Percentiles rank a stretch among this genome's conserved stretches.
These are phyloP conservation scores for Hirschioporus abietinus DNA, from an alignment of 768 basidiomycete genomes.

Conservation along the genomic window DNA sequence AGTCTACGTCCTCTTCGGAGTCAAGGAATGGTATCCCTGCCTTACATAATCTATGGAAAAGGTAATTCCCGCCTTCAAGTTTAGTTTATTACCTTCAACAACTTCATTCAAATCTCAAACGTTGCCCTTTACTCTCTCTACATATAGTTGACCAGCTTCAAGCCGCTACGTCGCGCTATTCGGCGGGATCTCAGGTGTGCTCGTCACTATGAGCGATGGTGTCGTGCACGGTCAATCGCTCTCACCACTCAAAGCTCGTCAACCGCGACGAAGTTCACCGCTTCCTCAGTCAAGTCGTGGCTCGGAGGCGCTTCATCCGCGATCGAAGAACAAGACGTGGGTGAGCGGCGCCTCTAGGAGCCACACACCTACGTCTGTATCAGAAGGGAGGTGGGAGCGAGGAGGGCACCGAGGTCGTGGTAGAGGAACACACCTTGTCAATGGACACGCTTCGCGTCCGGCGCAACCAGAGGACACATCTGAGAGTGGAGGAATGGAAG, in stretches of 20 bases:
- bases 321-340: slow-evolving; percentile 54
- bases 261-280: neutral
- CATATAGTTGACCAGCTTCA: neutral
- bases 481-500: slow-evolving; percentile 23
- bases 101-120: neutral
- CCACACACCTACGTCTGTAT: slow-evolving; percentile 34
- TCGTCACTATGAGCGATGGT: neutral
- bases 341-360: slow-evolving; percentile 36
- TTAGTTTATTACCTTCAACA: neutral
- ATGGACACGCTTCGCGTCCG: slow-evolving; percentile 15
- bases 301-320: neutral
- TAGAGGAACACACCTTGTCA: slow-evolving; percentile 24
- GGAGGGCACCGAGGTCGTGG: slow-evolving; percentile 48
- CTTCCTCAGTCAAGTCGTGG: neutral
- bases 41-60: no score
- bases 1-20: no score
- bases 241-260: neutral
- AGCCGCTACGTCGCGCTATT: neutral
- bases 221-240: neutral
- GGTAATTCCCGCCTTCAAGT: neutral
- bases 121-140: neutral
- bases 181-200: neutral
- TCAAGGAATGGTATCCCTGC: no score
- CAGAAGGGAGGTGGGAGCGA: slow-evolving; percentile 53
- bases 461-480: slow-evolving; percentile 23